Evolutionary conservation across 2,329 filamentous ascomycete species (phyloP).

Genomic region (Pseudogymnoascus sp.): DNA sequence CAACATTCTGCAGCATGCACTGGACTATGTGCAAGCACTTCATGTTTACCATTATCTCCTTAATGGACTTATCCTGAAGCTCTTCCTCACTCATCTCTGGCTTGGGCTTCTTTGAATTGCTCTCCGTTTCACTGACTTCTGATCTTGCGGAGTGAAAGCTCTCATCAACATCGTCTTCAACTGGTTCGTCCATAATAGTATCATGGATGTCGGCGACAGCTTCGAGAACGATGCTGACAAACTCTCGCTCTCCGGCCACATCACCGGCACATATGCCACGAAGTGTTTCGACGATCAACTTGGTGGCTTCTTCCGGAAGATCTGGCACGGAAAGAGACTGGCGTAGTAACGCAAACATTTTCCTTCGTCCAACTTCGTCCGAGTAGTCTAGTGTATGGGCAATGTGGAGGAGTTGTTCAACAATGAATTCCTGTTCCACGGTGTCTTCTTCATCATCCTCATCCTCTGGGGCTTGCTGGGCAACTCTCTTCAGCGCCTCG

Average conservation of each 20-base stretch:
- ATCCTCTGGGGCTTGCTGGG: conserved; percentile 43
- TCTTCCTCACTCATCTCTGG: conserved; percentile 52
- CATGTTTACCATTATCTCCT: conserved; percentile 94
- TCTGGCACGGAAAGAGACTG: conserved; percentile 79
- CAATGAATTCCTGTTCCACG: conserved; percentile 87
- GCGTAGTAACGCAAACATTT: conserved; percentile 88
- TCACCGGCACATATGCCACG: conserved; percentile 74
- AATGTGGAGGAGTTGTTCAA: conserved; percentile 91
- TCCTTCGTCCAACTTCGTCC: conserved; percentile 89
- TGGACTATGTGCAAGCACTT: conserved; percentile 96
- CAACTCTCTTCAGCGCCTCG: conserved; percentile 50
- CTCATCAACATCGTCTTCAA: conserved; percentile 55
- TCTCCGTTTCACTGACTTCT: conserved; percentile 62
- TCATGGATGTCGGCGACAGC: conserved; percentile 96
- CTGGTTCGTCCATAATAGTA: conserved; percentile 68
- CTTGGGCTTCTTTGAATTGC: conserved; percentile 36
- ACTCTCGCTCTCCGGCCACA: conserved; percentile 67
- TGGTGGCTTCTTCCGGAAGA: conserved; percentile 85
- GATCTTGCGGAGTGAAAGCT: conserved; percentile 93
- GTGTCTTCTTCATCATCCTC: conserved; percentile 71
- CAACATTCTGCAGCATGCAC: conserved; percentile 92
- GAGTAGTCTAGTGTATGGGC: conserved; percentile 88
- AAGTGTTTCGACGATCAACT: conserved; percentile 73
- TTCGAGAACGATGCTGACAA: conserved; percentile 79
- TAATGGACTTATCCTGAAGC: conserved; percentile 65